Evolutionary conservation across 2,329 filamentous ascomycete species (phyloP), one percentile per base, ranked within the genome.

Genomic region (Hypoxylon sp.): DNA sequence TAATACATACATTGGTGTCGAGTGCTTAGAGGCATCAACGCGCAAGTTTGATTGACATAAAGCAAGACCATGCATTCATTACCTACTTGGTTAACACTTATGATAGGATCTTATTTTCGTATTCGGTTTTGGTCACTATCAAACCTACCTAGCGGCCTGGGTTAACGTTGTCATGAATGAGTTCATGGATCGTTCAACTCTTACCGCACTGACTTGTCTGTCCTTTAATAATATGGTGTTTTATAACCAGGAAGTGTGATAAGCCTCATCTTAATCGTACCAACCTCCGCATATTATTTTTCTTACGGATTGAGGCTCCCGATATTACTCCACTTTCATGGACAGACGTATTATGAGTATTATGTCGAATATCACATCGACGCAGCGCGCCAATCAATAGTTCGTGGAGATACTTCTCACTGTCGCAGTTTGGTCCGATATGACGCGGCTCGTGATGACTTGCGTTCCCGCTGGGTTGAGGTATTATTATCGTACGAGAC

Each of bases 211-310:
- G 43, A 35, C 48, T 21, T 43, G 43, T 17, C 35, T 19, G 20
- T 16, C 32, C 40, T 15, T 51, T 25, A 40, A 53, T 57, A 53
- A 40, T 54, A 23, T 29, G 9, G n/a, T 8, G 21, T 34, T 25
- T 55, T 55, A 58, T 55, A 8, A 52, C 38, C 27, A 15, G 51
- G 55, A 51, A 27, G 16, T 45, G 29, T 51, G 55, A 54, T 59
- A 56, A 59, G 56, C 53, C 46, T 54, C 56, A 54, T 59, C 48
- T 55, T 52, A 58, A 45, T 25, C 45, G 11, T 40, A 40, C 46
- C 42, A 42, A 29, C 34, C 35, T 44, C 43, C 41, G 11, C 29
- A 47, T 25, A 25, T 9, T 9, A 6, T 9, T 25, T 9, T 25
- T 31, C 40, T 51, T 9, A 26, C 41, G 42, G 47, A 31, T 41